A percentile compares a stretch with the other conserved stretches of the same genome.
Conservation (phyloP, 176 grass and related monocot genomes). For the Metroxylon sagu region DNA sequence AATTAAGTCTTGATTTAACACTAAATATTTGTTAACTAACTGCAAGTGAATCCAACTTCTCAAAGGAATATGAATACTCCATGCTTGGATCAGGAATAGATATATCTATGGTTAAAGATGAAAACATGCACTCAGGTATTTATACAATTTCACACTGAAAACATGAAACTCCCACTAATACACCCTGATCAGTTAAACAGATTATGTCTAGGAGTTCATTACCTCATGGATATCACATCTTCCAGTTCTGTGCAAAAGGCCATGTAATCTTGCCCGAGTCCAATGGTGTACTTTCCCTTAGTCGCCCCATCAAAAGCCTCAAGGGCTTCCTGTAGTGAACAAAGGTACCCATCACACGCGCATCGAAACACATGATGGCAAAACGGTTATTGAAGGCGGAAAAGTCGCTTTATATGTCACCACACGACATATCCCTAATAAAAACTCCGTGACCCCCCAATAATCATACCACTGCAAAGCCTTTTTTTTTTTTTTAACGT, state of each 20-base stretch:
- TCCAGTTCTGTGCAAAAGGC: constrained; percentile 84
- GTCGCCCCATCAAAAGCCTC: constrained; percentile 79
- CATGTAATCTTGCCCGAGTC: constrained; percentile 95
- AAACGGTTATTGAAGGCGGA: not conserved
- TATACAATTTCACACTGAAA: not conserved
- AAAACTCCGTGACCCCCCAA: too few species aligned
- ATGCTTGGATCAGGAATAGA: too few species aligned
- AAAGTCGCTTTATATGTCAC: not conserved
- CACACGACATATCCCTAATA: too few species aligned
- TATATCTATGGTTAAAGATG: too few species aligned
- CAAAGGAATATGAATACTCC: too few species aligned
- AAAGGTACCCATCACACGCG: not conserved
- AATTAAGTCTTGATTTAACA: too few species aligned
- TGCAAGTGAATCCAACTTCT: too few species aligned
- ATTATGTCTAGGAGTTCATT: not conserved
- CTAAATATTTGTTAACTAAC: too few species aligned
- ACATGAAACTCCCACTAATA: not conserved
- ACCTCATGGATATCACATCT: constrained; percentile 99
- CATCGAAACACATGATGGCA: not conserved
- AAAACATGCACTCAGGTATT: too few species aligned
- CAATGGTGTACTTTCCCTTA: constrained; percentile 96
- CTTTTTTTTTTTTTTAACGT: too few species aligned
- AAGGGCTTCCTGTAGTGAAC: constrained; percentile 59
- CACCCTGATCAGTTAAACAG: not conserved
- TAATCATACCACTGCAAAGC: not conserved